These are phyloP conservation scores for Lepiota brunneoincarnata DNA, from an alignment of 768 basidiomycete species.

Conservation along the genomic window DNA sequence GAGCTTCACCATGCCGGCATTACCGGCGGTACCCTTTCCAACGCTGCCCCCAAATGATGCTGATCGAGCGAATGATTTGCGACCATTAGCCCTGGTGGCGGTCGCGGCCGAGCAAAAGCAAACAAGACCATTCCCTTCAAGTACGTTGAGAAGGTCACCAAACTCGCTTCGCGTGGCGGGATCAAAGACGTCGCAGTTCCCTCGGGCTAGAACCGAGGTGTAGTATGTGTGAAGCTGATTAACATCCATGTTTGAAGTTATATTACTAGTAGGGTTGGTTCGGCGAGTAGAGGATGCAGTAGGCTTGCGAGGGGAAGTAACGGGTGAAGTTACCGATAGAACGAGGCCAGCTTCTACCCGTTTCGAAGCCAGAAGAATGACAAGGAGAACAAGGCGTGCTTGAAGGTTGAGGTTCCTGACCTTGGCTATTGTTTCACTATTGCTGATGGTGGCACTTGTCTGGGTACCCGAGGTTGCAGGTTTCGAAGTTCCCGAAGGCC, in stretches of 20 bases:
- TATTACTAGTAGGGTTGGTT: conserved; percentile 23
- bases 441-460: conserved; percentile 23
- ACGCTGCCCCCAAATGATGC: conserved; percentile 50
- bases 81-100: conserved; percentile 37
- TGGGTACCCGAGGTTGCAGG: conserved; percentile 22
- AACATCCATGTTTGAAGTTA: conserved; percentile 45
- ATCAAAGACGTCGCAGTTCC: conserved; percentile 51
- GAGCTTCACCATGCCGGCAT: conserved; percentile 51
- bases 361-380: conserved; percentile 60
- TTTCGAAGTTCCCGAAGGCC: conserved; percentile 35
- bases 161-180: conserved; percentile 78
- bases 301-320: conserved; percentile 33
- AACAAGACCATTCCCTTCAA: conserved; percentile 73
- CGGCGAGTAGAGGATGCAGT: conserved; percentile 53
- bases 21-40: conserved; percentile 30
- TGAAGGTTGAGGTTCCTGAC: conserved; percentile 72
- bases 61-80: conserved; percentile 53
- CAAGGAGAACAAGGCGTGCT: conserved; percentile 65
- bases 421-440: conserved; percentile 65
- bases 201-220: conserved; percentile 50
- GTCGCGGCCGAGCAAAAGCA: conserved; percentile 35
- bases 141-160: conserved; percentile 61
- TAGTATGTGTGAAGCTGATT: conserved; percentile 68
- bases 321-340: conserved; percentile 36
- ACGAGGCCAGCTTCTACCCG: conserved; percentile 58